A percentile compares a stretch with the other conserved stretches of the same genome.
Evolutionary conservation across 1,284 basidiomycete genomes (phyloP).

Genomic region (Erythrobasidium hasegawianum): DNA sequence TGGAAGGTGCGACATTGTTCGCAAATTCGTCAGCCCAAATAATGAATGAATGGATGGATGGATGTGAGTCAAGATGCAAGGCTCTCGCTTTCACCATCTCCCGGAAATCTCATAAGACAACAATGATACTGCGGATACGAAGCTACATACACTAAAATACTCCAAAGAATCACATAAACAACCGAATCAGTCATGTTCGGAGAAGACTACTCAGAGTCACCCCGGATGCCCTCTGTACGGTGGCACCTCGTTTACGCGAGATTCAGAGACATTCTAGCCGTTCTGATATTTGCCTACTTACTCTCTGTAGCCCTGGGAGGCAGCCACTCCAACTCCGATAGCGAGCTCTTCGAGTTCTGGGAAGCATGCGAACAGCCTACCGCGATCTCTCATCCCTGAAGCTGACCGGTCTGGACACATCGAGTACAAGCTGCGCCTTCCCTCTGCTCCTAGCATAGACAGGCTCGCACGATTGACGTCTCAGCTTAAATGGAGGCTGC

Average conservation of each 20-base stretch:
- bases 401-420: conserved; percentile 47
- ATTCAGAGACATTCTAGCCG: too few relatives aligned
- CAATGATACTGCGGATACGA: conserved; percentile 34
- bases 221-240: conserved; percentile 28
- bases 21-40: too few relatives aligned
- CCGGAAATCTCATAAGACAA: neutral
- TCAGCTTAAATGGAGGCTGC: conserved; percentile 88
- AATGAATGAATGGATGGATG: too few relatives aligned
- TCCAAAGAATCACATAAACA: neutral
- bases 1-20: too few relatives aligned
- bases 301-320: conserved; percentile 36
- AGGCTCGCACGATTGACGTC: conserved; percentile 65
- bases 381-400: conserved; percentile 17
- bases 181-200: conserved; percentile 30
- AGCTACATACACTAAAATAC: neutral
- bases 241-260: neutral
- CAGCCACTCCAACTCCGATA: conserved; percentile 7
- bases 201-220: conserved; percentile 31
- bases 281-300: too few relatives aligned
- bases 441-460: conserved; percentile 62
- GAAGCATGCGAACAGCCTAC: conserved; percentile 5
- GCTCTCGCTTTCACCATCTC: neutral
- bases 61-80: too few relatives aligned
- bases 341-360: conserved; percentile 9
- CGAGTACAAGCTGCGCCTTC: conserved; percentile 84